Conservation (phyloP, 2,329 filamentous ascomycete genomes). For the Cyanodermella asteris region DNA sequence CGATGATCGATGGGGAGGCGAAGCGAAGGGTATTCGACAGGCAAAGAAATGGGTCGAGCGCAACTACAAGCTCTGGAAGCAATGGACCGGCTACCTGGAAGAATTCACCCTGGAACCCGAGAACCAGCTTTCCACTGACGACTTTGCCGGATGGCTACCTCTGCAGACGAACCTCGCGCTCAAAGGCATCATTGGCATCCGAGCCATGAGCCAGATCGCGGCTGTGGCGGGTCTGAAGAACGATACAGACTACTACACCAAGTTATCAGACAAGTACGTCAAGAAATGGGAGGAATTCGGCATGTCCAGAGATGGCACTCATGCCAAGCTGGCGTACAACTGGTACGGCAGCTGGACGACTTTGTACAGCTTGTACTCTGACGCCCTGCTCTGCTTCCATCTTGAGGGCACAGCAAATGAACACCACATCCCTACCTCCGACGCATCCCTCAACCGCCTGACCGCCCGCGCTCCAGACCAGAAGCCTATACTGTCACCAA, state of each 20-base stretch:
- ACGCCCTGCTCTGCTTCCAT: conserved; percentile 64
- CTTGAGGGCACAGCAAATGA: conserved; percentile 27
- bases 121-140: conserved; percentile 62
- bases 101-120: conserved; percentile 51
- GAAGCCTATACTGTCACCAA: conserved; percentile 5
- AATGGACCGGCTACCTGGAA: conserved; percentile 64
- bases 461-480: conserved; percentile 6
- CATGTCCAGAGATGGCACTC: conserved; percentile 45
- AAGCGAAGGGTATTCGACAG: conserved; percentile 29
- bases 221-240: conserved; percentile 34
- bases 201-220: conserved; percentile 53
- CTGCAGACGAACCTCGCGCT: conserved; percentile 66
- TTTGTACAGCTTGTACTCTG: conserved; percentile 67
- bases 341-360: conserved; percentile 66
- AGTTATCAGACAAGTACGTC: conserved; percentile 45
- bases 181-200: conserved; percentile 66
- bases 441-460: conserved; percentile 8
- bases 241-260: conserved; percentile 37
- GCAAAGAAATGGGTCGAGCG: conserved; percentile 42
- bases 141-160: conserved; percentile 58
- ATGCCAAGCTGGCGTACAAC: conserved; percentile 61
- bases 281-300: conserved; percentile 48
- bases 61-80: conserved; percentile 51
- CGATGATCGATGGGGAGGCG: conserved; percentile 38
- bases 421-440: conserved; percentile 6